Conservation (phyloP, 106 monocot genomes). For the Iris macrosiphon region DNA sequence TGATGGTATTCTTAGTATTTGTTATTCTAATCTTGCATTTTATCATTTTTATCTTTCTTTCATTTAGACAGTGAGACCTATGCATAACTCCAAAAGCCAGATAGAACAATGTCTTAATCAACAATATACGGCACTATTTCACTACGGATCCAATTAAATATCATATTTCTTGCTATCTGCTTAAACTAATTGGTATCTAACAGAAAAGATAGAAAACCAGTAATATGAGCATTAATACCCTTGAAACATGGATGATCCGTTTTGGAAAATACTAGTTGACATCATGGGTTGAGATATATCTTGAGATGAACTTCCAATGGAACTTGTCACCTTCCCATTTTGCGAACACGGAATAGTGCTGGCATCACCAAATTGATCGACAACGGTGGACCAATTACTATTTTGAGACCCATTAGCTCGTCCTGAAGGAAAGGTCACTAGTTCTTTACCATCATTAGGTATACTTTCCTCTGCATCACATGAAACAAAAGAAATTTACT, state of each 20-base stretch:
- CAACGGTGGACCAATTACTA: slow-evolving; percentile 4
- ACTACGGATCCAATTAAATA: too few relatives aligned
- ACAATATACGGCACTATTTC: too few relatives aligned
- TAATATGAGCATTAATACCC: slow-evolving; percentile 23
- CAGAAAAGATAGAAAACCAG: too few relatives aligned
- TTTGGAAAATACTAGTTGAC: slow-evolving; percentile 31
- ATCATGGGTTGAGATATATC: slow-evolving; percentile 22
- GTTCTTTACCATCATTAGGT: slow-evolving; percentile 32
- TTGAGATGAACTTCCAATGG: slow-evolving; percentile 29
- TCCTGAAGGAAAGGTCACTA: slow-evolving; percentile 25
- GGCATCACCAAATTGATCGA: slow-evolving; percentile 7
- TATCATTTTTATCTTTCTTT: too few relatives aligned
- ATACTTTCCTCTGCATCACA: slow-evolving; percentile 17
- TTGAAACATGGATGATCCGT: slow-evolving; percentile 75
- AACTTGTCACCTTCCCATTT: slow-evolving; percentile 4
- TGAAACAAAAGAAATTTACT: too few relatives aligned
- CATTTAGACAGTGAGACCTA: too few relatives aligned
- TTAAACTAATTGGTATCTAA: too few relatives aligned
- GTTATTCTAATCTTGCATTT: too few relatives aligned
- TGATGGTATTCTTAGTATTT: too few relatives aligned
- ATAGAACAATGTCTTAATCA: too few relatives aligned
- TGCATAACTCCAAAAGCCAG: too few relatives aligned
- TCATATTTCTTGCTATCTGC: too few relatives aligned
- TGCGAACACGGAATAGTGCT: slow-evolving; percentile 14
- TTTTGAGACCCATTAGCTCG: slow-evolving; percentile 6